Percentiles rank a stretch among this genome's conserved stretches.
These are phyloP conservation scores for Chloroidium sp. DNA, from an alignment of 163 green algal genomes.

Conservation along the genomic window DNA sequence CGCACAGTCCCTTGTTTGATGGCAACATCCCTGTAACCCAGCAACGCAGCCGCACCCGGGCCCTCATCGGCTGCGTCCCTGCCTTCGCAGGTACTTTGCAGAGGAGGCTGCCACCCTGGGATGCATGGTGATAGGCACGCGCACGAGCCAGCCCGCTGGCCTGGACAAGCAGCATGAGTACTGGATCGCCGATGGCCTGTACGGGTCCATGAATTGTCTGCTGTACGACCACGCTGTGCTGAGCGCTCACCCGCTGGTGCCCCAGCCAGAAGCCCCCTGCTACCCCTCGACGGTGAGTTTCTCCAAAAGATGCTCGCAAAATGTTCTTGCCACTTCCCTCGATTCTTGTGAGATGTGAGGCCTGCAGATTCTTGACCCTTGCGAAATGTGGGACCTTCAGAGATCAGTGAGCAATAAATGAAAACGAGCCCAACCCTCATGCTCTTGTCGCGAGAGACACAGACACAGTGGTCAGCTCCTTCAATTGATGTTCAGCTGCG, in stretches of 20 bases:
- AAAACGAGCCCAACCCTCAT: not conserved
- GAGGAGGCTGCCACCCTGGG: slow-evolving; percentile 74
- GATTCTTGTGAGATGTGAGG: too few relatives aligned
- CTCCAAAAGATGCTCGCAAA: too few relatives aligned
- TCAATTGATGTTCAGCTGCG: not conserved
- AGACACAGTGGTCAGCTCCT: not conserved
- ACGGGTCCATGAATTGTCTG: slow-evolving; percentile 74
- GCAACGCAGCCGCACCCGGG: too few relatives aligned
- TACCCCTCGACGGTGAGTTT: not conserved
- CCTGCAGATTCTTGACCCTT: too few relatives aligned
- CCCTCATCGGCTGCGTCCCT: not conserved
- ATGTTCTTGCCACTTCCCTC: too few relatives aligned
- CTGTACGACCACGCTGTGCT: slow-evolving; percentile 71
- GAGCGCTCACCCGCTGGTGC: not conserved
- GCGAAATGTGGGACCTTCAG: too few relatives aligned
- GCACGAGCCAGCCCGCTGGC: slow-evolving; percentile 28
- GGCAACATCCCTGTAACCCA: too few relatives aligned
- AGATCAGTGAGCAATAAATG: too few relatives aligned
- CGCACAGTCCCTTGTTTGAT: too few relatives aligned
- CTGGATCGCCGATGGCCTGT: slow-evolving; percentile 59
- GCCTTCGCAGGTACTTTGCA: slow-evolving; percentile 73
- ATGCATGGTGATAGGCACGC: slow-evolving; percentile 72
- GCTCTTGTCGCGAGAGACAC: not conserved
- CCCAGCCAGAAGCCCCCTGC: not conserved
- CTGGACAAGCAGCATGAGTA: not conserved